phyloP scores from a whole-genome alignment of 495 filamentous ascomycete genomes.

The Lasiosphaeria hispida region DNA sequence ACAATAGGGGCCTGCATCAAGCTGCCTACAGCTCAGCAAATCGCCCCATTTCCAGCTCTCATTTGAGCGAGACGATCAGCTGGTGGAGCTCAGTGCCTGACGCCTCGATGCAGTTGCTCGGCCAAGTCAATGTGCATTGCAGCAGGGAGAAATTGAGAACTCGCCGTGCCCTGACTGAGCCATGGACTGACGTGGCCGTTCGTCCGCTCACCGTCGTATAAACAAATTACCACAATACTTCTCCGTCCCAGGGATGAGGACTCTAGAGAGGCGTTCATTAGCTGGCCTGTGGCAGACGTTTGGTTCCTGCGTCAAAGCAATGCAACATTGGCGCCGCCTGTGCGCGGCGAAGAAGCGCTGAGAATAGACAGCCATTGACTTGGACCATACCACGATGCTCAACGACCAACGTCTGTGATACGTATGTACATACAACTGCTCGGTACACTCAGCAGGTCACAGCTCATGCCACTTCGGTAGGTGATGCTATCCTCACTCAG shows the following conservation, averaged over 20 bases:
- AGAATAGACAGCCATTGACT: background rate
- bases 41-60: background rate
- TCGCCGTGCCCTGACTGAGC: background rate
- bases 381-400: background rate
- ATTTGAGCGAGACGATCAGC: background rate
- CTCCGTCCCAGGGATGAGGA: constrained; percentile 5
- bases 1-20: constrained; percentile 14
- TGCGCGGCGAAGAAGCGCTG: constrained; percentile 12
- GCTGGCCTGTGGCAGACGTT: constrained; percentile 6
- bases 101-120: constrained; percentile 8
- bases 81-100: constrained; percentile 3
- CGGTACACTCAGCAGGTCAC: background rate
- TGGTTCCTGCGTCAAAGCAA: constrained; percentile 29
- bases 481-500: background rate
- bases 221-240: too few species aligned
- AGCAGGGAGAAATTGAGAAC: constrained; percentile 4
- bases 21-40: constrained; percentile 1
- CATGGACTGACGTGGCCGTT: constrained; percentile 7
- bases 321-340: constrained; percentile 20
- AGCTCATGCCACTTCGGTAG: background rate
- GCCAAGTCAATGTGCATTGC: background rate
- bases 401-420: background rate
- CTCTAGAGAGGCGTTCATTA: background rate
- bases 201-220: too few species aligned
- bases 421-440: too few species aligned